Evolutionary conservation across 108 stramenopile species (phyloP), one percentile per base, ranked within the genome.

Genomic region (Pseudonitzschia multiseries): DNA sequence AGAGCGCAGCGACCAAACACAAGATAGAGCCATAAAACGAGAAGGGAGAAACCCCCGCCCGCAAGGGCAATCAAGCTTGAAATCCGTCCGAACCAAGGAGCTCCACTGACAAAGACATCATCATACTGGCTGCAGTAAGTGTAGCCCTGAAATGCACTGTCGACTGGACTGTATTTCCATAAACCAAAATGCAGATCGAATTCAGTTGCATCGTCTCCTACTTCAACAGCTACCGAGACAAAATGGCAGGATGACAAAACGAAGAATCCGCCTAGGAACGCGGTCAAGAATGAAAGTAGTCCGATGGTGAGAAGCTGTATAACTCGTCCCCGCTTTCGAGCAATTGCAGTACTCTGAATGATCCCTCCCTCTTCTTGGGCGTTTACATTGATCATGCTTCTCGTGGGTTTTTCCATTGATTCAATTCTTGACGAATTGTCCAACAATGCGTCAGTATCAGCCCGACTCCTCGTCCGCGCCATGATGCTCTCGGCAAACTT

Each of bases 171-270:
- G 59, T 84, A 87, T 60, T 82, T 83, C 81, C 81, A 87, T 13
- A 87, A 64, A 48, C 86, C 86, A 70, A 75, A 82, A 57, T 84
- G 86, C 63, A 84, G 53, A 18, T 69, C 68, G 66, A 81, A 86
- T 42, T 59, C 57, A 22, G 68, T 21, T 15, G 65, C 54, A 22
- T 72, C 27, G 32, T 72, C 71, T 27, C 80, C 82, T 8, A 79
- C 79, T 26, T 29, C 42, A 42, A 83, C 68, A 6, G 54, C n/a
- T 22, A 73, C 78, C 3, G 82, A 78, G 9, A 79, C 79, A 56
- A 83, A 84, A 64, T 83, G 75, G 65, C 86, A 87, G 17, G 79
- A 76, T 0, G 80, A 72, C 31, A 75, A 59, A 18, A 80, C 63
- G 26, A 68, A 76, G 43, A 84, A 43, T 44, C 75, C 71, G 20